Conservation (phyloP, 139 green algal species). For the Asterochloris sp. region DNA sequence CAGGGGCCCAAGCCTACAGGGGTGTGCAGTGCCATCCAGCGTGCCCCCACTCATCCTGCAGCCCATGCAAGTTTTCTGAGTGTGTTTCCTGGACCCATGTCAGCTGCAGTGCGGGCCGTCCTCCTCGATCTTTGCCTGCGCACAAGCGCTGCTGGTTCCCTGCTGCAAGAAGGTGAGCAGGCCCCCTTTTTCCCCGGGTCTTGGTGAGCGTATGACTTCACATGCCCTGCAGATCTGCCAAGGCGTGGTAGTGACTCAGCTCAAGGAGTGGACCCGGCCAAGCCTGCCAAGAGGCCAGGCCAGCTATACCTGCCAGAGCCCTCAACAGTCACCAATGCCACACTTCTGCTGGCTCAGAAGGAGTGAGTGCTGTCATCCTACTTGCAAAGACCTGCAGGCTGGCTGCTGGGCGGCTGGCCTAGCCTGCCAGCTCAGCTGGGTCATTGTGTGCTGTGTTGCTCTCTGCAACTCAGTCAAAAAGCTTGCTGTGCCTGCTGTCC, state of each 20-base stretch:
- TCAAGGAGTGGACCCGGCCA: background rate
- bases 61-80: no score
- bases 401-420: background rate
- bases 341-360: slow-evolving; percentile 14
- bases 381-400: background rate
- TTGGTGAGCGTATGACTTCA: slow-evolving; percentile 1
- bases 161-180: no score
- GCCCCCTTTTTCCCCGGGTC: no score
- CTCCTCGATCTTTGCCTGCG: background rate
- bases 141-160: background rate
- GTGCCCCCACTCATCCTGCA: no score
- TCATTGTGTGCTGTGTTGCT: no score
- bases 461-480: no score
- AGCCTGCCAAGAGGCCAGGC: slow-evolving; percentile 11
- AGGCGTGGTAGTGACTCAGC: background rate
- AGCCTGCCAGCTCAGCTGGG: no score
- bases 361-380: background rate
- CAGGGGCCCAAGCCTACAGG: no score
- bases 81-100: background rate
- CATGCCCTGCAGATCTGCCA: background rate
- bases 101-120: background rate
- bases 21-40: no score
- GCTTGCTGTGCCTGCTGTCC: no score
- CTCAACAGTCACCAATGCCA: slow-evolving; percentile 9
- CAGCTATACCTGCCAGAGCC: slow-evolving; percentile 13